Base-by-base conservation (phyloP, 768 basidiomycete genomes). In the Trametes coccinea region DNA sequence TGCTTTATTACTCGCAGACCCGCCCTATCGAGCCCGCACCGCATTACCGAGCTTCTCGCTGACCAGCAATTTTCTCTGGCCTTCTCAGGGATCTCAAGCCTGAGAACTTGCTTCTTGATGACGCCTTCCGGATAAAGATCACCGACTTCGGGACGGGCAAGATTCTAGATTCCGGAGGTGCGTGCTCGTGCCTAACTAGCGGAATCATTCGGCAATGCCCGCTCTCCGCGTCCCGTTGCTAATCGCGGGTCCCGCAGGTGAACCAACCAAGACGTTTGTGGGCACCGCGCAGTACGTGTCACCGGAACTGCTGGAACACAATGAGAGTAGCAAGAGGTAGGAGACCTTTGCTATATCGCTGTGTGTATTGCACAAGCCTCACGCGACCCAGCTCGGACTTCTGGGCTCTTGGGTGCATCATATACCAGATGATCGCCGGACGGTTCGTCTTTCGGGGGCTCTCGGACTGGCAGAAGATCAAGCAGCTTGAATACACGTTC, bases 101-200 rank as follows among this genome's bases (percentile, higher is more conserved):
- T 9, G 90, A 91, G 74, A 98, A 98, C 72, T 80, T 98, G 33
- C 80, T 99, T 8, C 80, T 99, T n/a, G 94, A 96, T 67, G 83
- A 83, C 39, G 82, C 87, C 14, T 91, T 88, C 76, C 86, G 93
- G 56, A 85, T 97, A 71, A 96, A 94, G 74, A 84, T 99, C n/a
- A 92, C 94, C 14, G 97, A 99, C 73, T 98, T 98, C 74, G 97
- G 97, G 5, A 95, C 93, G 4, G 93, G 93, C 17, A 90, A 91
- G 75, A 78, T 91, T 63, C 76, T 87, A 37, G 84, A 87, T 62
- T 70, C 80, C 22, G 79, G 77, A 53, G 74, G 87, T 87, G 57
- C 69, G 85, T 75, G 41, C 41, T 43, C 34, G 34, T 37, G 11
- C 56, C 53, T 67, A 30, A 43, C 43, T 33, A 63, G 48, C 64